These are phyloP conservation scores for Suhomyces faveliae DNA, from an alignment of 805 yeast genomes.

Conservation along the genomic window DNA sequence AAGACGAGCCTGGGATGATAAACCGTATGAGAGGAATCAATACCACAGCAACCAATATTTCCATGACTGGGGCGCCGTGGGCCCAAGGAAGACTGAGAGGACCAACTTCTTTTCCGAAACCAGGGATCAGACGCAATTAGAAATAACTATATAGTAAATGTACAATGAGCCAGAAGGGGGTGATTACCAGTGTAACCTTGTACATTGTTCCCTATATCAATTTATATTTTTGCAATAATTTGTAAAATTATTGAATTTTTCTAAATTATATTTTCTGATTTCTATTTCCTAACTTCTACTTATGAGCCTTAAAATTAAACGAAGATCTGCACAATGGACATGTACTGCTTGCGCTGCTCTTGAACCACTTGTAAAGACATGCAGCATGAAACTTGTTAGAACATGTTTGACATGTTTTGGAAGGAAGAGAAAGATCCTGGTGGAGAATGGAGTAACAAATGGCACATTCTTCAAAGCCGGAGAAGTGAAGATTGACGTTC, in stretches of 20 bases:
- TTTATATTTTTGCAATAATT: too few relatives aligned
- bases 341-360: conserved; percentile 85
- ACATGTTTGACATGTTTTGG: conserved; percentile 86
- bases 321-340: conserved; percentile 90
- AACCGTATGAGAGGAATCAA: conserved; percentile 23
- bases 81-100: too few relatives aligned
- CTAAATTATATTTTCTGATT: too few relatives aligned
- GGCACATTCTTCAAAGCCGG: conserved; percentile 96
- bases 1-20: conserved; percentile 18
- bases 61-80: conserved; percentile 46
- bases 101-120: too few relatives aligned
- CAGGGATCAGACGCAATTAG: too few relatives aligned
- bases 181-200: too few relatives aligned
- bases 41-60: conserved; percentile 28
- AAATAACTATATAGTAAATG: too few relatives aligned
- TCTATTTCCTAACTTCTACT: too few relatives aligned
- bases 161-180: too few relatives aligned
- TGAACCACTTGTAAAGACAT: conserved; percentile 95
- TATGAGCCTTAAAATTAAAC: conserved; percentile 45
- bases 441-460: conserved; percentile 92
- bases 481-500: conserved; percentile 80
- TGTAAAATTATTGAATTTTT: too few relatives aligned
- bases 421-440: conserved; percentile 86
- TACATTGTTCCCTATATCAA: too few relatives aligned
- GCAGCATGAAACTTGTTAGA: conserved; percentile 93